Base-by-base conservation (phyloP, 345 rosid species). In the Hibiscus trionum region DNA sequence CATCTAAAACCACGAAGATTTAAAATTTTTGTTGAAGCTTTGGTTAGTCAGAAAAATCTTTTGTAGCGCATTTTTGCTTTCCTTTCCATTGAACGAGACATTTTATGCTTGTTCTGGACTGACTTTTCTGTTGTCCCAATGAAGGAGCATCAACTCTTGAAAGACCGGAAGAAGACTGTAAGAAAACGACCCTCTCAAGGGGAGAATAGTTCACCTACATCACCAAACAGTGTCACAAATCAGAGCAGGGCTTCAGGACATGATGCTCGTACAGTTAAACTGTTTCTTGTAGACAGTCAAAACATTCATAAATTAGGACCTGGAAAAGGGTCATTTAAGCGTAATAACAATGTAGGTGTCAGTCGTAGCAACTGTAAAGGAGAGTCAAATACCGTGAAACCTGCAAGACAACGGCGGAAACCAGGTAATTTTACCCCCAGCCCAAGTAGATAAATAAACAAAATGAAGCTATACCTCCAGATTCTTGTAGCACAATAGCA, bases 141-240 rank as follows among this genome's bases (percentile, higher is more conserved):
- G 86, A 82, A 96, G 99, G 99, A 93, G 81, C 90, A 88, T 78
- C 99, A 96, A 91, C 87, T 96, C 73, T 69, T 89, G 83, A 93
- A 96, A 83, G 98, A 96, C 77, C 85, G 95, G 73, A 96, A 88
- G 86, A 96, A 91, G 82, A 92, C 75, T 82, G 80, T 86, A 62
- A 85, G 87, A 73, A 95, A 84, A 73, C 86, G 91, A 29, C 81
- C 88, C 83, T 82, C 83, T 42, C 94, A 86, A 44, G 92, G 86
- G 72, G 99, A 89, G 78, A 90, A 79, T 80, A 78, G 71, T 71
- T 86, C 90, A 73, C 83, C 96, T 7, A 69, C 84, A 60, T 82
- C 86, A 77, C 82, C 89, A n/a, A 79, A 83, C 79, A 78, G 77
- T 73, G 61, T 82, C 69, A 77, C 93, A 69, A 93, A 71, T 78